These are phyloP conservation scores for Nepenthes alata DNA, from an alignment of 179 eudicot species.

Conservation along the genomic window DNA sequence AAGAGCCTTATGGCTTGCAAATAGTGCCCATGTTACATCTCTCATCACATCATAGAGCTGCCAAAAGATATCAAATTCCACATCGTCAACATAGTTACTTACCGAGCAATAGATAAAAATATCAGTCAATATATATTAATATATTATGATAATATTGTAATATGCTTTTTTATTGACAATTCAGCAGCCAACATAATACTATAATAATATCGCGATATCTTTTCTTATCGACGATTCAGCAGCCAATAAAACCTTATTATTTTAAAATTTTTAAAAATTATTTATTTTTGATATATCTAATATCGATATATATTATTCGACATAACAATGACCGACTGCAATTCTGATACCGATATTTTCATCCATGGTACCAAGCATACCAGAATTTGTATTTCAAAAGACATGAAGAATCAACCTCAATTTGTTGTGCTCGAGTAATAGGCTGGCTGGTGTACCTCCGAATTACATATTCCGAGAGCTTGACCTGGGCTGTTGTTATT, in stretches of 20 bases:
- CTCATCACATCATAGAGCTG: slow-evolving; percentile 90
- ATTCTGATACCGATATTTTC: too few relatives aligned
- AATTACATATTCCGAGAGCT: slow-evolving; percentile 66
- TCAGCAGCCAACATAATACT: too few relatives aligned
- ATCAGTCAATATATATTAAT: too few relatives aligned
- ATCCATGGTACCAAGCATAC: not conserved
- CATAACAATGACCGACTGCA: too few relatives aligned
- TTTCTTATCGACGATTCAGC: too few relatives aligned
- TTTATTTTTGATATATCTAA: too few relatives aligned
- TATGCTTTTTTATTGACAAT: too few relatives aligned
- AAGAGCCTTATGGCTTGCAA: slow-evolving; percentile 76
- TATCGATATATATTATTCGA: not conserved
- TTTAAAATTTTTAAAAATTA: too few relatives aligned
- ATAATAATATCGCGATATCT: too few relatives aligned
- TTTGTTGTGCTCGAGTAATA: slow-evolving; percentile 62
- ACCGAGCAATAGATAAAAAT: too few relatives aligned
- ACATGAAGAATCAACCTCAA: slow-evolving; percentile 41
- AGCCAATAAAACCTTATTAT: too few relatives aligned
- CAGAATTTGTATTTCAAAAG: not conserved
- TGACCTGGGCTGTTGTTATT: slow-evolving; percentile 79
- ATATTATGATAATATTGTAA: too few relatives aligned
- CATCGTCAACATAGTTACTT: not conserved
- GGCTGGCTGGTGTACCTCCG: slow-evolving; percentile 45
- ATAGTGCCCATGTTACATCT: slow-evolving; percentile 81
- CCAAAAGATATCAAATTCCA: slow-evolving; percentile 6